These are phyloP conservation scores for Ceratobasidium papillatum DNA, from an alignment of 1,284 basidiomycete species.

Conservation along the genomic window DNA sequence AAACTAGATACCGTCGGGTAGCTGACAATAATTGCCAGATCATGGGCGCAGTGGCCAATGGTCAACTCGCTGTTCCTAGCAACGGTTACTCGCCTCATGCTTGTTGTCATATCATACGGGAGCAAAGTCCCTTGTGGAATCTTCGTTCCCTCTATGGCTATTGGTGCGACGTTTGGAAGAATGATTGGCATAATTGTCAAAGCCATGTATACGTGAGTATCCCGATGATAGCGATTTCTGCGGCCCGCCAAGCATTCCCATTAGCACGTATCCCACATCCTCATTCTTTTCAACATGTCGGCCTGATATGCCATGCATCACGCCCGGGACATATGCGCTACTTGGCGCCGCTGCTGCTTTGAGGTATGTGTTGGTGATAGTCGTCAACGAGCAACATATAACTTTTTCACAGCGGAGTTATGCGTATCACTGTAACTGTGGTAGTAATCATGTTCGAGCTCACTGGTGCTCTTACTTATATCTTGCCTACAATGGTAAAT, in stretches of 20 bases:
- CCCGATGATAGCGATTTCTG: background rate
- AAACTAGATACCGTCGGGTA: background rate
- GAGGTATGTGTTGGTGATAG: conserved; percentile 61
- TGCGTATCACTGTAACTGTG: conserved; percentile 96
- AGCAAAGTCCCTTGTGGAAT: conserved; percentile 98
- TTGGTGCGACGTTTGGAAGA: conserved; percentile 94
- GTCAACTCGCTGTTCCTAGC: conserved; percentile 92
- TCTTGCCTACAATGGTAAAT: conserved; percentile 95
- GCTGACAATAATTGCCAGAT: conserved; percentile 58
- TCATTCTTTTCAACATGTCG: conserved; percentile 91
- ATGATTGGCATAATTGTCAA: conserved; percentile 97
- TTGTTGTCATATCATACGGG: conserved; percentile 95
- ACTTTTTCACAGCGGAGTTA: conserved; percentile 77
- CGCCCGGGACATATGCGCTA: conserved; percentile 97
- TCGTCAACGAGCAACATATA: conserved; percentile 38
- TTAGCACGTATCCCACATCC: conserved; percentile 79
- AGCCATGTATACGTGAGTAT: conserved; percentile 80
- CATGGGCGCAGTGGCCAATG: conserved; percentile 93
- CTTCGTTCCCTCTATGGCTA: conserved; percentile 97
- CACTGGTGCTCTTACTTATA: conserved; percentile 98
- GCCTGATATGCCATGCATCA: conserved; percentile 95
- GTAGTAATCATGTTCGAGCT: conserved; percentile 99
- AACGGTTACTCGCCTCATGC: conserved; percentile 83
- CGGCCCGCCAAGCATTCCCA: background rate
- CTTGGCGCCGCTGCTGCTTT: conserved; percentile 94